phyloP scores from a whole-genome alignment of 2,329 filamentous ascomycete species.

The Ramularia collo-cygni region DNA sequence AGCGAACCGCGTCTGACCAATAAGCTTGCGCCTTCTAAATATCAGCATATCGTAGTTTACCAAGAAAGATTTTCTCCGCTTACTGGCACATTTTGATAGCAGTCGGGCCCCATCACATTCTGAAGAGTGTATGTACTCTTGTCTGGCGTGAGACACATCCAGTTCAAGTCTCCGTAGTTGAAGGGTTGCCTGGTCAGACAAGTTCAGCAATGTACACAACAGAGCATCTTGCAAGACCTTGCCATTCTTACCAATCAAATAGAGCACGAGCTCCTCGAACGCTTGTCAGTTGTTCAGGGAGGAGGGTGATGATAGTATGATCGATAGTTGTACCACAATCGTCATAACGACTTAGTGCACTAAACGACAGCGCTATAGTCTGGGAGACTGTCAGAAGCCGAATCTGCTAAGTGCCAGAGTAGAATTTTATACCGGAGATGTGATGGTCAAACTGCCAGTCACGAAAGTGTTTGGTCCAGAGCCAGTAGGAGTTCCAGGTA shows the following conservation, averaged over 20 bases:
- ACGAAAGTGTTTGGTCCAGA: constrained; percentile 17
- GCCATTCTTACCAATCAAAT: constrained; percentile 7
- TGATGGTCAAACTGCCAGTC: constrained; percentile 19
- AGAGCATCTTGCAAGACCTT: too few relatives aligned
- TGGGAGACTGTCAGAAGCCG: too few relatives aligned
- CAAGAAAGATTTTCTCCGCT: too few relatives aligned
- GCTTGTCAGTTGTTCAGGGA: constrained; percentile 15
- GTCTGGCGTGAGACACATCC: constrained; percentile 14
- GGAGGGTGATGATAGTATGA: constrained; percentile 17
- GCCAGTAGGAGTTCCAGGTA: constrained; percentile 11
- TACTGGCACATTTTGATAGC: constrained; percentile 23
- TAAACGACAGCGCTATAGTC: constrained; percentile 16
- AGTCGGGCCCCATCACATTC: constrained; percentile 12
- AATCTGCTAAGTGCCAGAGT: too few relatives aligned
- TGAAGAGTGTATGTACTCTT: constrained; percentile 13
- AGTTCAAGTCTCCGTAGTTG: constrained; percentile 21
- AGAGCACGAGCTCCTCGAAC: constrained; percentile 16
- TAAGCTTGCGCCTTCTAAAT: constrained; percentile 21
- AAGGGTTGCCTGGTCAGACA: too few relatives aligned
- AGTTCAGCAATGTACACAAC: too few relatives aligned
- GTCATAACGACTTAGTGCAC: constrained; percentile 12
- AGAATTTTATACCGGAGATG: too few relatives aligned
- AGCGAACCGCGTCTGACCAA: constrained; percentile 8
- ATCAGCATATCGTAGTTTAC: too few relatives aligned
- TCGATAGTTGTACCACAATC: constrained; percentile 19